Evolutionary conservation across 2,329 filamentous ascomycete species (phyloP).

Genomic region (Trichoderma breve): DNA sequence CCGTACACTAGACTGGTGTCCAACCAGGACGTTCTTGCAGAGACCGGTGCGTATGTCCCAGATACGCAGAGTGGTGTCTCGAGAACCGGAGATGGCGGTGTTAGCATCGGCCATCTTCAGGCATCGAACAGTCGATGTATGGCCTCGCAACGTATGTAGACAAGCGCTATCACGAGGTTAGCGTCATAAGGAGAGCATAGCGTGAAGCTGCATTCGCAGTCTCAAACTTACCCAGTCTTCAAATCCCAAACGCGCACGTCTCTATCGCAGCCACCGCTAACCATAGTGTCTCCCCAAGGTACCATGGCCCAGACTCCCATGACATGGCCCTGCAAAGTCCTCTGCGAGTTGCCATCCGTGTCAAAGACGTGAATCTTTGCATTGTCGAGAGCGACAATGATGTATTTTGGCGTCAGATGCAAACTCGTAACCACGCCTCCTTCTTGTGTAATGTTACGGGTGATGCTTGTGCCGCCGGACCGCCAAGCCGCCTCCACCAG

Average conservation of each 20-base stretch:
- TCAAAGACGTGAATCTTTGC: slow-evolving; percentile 98
- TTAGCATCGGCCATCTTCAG: slow-evolving; percentile 95
- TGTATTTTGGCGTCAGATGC: slow-evolving; percentile 92
- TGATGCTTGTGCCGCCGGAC: slow-evolving; percentile 79
- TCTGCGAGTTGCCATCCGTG: slow-evolving; percentile 81
- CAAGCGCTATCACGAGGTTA: slow-evolving; percentile 55
- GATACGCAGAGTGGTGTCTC: slow-evolving; percentile 89
- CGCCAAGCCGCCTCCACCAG: slow-evolving; percentile 97
- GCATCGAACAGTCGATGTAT: slow-evolving; percentile 94
- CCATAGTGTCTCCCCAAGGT: slow-evolving; percentile 90
- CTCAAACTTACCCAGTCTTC: slow-evolving; percentile 70
- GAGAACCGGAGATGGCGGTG: slow-evolving; percentile 92
- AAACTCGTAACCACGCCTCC: slow-evolving; percentile 95
- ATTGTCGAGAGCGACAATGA: slow-evolving; percentile 95
- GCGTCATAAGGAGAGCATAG: background rate
- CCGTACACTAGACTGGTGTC: slow-evolving; percentile 91
- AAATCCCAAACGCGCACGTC: slow-evolving; percentile 98
- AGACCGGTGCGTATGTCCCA: slow-evolving; percentile 90
- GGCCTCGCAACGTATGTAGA: slow-evolving; percentile 81
- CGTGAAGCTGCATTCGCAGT: background rate
- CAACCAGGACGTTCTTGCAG: slow-evolving; percentile 87
- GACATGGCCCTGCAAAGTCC: slow-evolving; percentile 89
- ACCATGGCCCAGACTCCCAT: slow-evolving; percentile 99
- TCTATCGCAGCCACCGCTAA: slow-evolving; percentile 93
- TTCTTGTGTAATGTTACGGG: slow-evolving; percentile 89